These are phyloP conservation scores for Cladorrhinum sp. DNA, from an alignment of 2,329 filamentous ascomycete species.

Conservation along the genomic window DNA sequence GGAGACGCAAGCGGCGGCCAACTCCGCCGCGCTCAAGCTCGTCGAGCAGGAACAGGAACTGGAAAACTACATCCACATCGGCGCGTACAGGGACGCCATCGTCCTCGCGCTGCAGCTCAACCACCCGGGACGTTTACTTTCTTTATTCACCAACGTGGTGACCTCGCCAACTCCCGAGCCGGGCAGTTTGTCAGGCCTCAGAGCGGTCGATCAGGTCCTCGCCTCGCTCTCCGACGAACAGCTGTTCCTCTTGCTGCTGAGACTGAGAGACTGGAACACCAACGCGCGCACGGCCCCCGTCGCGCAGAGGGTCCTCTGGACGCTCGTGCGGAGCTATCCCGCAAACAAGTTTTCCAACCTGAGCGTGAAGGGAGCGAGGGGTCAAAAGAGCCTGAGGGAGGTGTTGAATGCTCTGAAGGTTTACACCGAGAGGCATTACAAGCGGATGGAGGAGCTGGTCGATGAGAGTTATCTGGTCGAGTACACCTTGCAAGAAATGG, in stretches of 20 bases:
- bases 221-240: constrained; percentile 78
- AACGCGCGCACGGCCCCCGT: constrained; percentile 84
- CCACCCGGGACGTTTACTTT: constrained; percentile 82
- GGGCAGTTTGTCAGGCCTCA: constrained; percentile 61
- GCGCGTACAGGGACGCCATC: constrained; percentile 90
- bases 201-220: constrained; percentile 79
- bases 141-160: constrained; percentile 78
- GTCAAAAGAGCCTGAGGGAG: constrained; percentile 70
- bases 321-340: constrained; percentile 77
- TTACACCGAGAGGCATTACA: constrained; percentile 93
- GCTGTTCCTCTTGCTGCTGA: constrained; percentile 74
- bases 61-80: constrained; percentile 84
- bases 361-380: constrained; percentile 55
- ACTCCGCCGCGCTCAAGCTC: constrained; percentile 70
- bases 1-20: constrained; percentile 71
- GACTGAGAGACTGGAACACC: constrained; percentile 95
- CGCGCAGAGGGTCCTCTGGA: constrained; percentile 79
- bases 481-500: constrained; percentile 92
- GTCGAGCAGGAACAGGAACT: constrained; percentile 91
- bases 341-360: constrained; percentile 72
- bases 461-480: constrained; percentile 94
- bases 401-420: constrained; percentile 82
- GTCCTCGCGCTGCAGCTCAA: constrained; percentile 89
- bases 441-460: constrained; percentile 80
- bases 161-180: constrained; percentile 58